Evolutionary conservation across 352 stramenopile genomes (phyloP), one percentile per base, ranked within the genome.

Genomic region (Phytophthora pluvialis): DNA sequence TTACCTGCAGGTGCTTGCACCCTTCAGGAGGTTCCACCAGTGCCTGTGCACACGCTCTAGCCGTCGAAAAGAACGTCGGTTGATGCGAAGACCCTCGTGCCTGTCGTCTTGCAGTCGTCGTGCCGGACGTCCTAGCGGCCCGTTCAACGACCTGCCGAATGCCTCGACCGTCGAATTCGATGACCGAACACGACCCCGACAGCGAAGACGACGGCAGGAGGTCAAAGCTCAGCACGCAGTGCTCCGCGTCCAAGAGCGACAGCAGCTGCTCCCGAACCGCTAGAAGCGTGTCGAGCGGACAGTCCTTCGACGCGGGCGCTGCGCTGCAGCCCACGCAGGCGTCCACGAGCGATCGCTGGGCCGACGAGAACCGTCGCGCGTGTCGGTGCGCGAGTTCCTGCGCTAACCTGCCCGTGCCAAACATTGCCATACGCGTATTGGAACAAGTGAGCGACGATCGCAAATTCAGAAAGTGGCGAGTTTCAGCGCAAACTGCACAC

Each of bases 151-250:
- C 28, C 15, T 76, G 75, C 44, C 66, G 83, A 48, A 91, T 78
- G 3, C 44, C 63, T 47, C 75, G 80, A 1, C 83, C 80, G 48
- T 89, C 75, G 28, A 90, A 89, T 50, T 91, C 79, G 26, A 91
- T 61, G 11, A 86, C 70, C 2, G 75, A 78, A 26, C 12, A 7
- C 2, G 47, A 35, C 7, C 31, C 31, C 31, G 31, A 35, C 10
- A 35, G 10, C 10, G 31, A 35, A 0, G 6, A n/a, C 8, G 46
- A 61, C 44, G 56, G 18, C 18, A 62, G 18, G 6, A 65, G 61
- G 40, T 89, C 77, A 50, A 90, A 81, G 63, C 71, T 84, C 18
- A 91, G 61, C 18, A 88, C 75, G 48, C 81, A 90, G 50, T 84
- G 70, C 46, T 91, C 77, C 0, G 81, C 81, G 39, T 91, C 81